Evolutionary conservation across 139 green algal species (phyloP).

Genomic region (Helicosporidium sp.): DNA sequence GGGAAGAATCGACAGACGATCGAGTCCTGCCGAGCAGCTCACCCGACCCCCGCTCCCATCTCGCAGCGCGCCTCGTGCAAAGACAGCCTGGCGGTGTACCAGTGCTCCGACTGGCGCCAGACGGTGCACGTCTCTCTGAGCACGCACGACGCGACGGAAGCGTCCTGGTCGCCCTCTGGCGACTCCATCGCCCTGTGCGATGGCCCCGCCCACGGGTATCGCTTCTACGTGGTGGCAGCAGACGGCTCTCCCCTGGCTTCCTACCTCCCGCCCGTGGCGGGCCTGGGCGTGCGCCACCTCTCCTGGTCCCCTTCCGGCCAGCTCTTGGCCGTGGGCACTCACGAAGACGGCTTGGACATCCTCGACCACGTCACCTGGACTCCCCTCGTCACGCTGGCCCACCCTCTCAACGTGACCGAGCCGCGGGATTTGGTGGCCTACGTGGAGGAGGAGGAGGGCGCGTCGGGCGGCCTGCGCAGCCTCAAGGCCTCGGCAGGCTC

Average conservation of each 20-base stretch:
- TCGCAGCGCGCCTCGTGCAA: constrained; percentile 51
- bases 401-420: constrained; percentile 18
- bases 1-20: too few relatives aligned
- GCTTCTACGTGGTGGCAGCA: constrained; percentile 19
- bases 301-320: constrained; percentile 43
- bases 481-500: too few relatives aligned
- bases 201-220: constrained; percentile 24
- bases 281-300: constrained; percentile 36
- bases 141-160: constrained; percentile 29
- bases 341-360: constrained; percentile 38
- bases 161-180: constrained; percentile 39
- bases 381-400: constrained; percentile 33
- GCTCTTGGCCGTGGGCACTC: constrained; percentile 51
- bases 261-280: constrained; percentile 25
- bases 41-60: too few relatives aligned
- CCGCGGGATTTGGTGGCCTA: constrained; percentile 37
- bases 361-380: constrained; percentile 55
- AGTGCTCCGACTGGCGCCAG: constrained; percentile 13
- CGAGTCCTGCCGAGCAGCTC: too few relatives aligned
- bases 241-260: constrained; percentile 17
- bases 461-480: constrained; percentile 1
- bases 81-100: constrained; percentile 43
- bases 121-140: constrained; percentile 5
- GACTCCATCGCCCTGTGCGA: constrained; percentile 47
- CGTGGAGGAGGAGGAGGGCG: constrained; percentile 27